Base-by-base conservation (phyloP, 306 rosid species). In the Clitoria ternatea region DNA sequence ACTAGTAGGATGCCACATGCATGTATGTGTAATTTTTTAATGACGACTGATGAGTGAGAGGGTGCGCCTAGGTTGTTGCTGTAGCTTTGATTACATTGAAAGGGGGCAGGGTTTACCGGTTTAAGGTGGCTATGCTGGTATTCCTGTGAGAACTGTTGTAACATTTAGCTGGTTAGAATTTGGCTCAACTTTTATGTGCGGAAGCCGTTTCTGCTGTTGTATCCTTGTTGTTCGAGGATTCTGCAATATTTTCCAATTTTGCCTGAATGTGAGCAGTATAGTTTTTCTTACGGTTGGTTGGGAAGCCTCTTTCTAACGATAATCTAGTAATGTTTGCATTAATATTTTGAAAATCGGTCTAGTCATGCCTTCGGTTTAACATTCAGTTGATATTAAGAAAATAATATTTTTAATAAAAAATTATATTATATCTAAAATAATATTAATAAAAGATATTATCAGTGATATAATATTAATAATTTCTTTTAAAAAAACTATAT, bases 91-190 rank as follows among this genome's bases (percentile, higher is more conserved):
- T 63, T 49, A 74, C 71, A 27, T 37, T 20, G 48, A 75, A 66
- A 32, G 61, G 39, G 22, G 61, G 72, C 32, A 53, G 8, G 33
- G 13, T 39, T 70, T 30, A n/a, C 48, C 1, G 45, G 78, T 14
- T 62, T 66, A 42, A 37, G 40, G 43, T 30, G 81, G 23, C 20
- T 39, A 60, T 49, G 37, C 64, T 4, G 6, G 78, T 47, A 63
- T 64, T 33, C 61, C 32, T 61, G 62, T 6, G 4, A 11, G 4
- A 76, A 23, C 66, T 76, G 69, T 73, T 66, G 82, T 60, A 59
- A 75, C 79, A 68, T 33, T 36, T 80, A 23, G 43, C 53, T 35
- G 52, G 29, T 33, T 45, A 53, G 83, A 72, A 9, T 69, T 37
- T 17, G 71, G 22, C 33, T 60, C 39, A 29, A 29, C 52, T 72